Base-by-base conservation (phyloP, 805 yeast species). In the Starmerella apicola region DNA sequence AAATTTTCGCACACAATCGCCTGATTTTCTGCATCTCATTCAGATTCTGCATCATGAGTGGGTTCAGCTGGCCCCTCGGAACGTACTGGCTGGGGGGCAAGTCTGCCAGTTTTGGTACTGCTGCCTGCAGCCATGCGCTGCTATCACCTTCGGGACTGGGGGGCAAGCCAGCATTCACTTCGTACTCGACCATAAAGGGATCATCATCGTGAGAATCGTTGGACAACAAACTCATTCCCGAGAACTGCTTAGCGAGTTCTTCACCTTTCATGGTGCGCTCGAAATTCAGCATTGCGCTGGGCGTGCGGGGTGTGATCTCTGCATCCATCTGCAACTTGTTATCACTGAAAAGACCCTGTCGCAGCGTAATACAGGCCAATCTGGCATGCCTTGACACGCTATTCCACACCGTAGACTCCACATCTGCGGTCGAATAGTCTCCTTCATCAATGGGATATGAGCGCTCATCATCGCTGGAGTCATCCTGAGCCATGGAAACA, bases 1-100 rank as follows among this genome's bases (percentile, higher is more conserved):
- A 77, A 17, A 91, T 82, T 57, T 86, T 86, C 62, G 84, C 81
- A 56, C 96, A 86, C 3, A 83, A 68, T 48, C 78, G 81, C 42
- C 98, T 66, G 26, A 91, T 81, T 50, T 84, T 84, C 61, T 88
- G 96, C 68, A 91, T 82, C 47, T 79, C 72, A 1, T 67, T 62
- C 32, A 91, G 76, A 51, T 86, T 91, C 17, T 70, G 68, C 50
- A 72, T 67, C 41, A 82, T 63, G 7, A 74, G 63, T 13, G 69
- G 66, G 41, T 76, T 73, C 36, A 84, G 64, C 0, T 94, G 94
- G 15, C 66, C 64, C 1, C 32, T 24, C 2, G 52, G 24, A 2
- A 48, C 15, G 37, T 51, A 51, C 13, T 65, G 59, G 1, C 55
- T 51, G 5, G 72, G 60, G 2, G 66, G 56, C 42, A 73, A 66